These are phyloP conservation scores for Cutaneotrichosporon sp. DNA, from an alignment of 1,284 basidiomycete genomes.

Conservation along the genomic window DNA sequence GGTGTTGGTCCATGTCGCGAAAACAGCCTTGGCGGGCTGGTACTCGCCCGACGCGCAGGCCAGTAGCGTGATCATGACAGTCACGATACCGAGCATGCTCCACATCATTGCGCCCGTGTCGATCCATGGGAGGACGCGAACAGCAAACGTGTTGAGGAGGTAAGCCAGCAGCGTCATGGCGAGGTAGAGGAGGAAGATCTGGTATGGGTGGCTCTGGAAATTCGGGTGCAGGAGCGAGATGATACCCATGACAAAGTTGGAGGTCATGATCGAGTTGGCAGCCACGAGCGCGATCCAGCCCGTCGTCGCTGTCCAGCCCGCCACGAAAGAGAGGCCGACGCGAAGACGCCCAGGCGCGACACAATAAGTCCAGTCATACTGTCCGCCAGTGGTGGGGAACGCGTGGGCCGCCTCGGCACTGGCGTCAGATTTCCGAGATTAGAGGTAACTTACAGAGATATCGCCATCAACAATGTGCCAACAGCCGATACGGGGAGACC, in stretches of 20 bases:
- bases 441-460: constrained; percentile 26
- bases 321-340: constrained; percentile 32
- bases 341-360: constrained; percentile 33
- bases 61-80: constrained; percentile 51
- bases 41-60: constrained; percentile 44
- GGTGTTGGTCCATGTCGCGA: constrained; percentile 48
- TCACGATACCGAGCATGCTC: constrained; percentile 46
- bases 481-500: constrained; percentile 39
- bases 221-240: constrained; percentile 41
- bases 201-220: constrained; percentile 33
- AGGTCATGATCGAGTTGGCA: constrained; percentile 14
- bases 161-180: constrained; percentile 29
- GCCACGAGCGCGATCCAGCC: constrained; percentile 37
- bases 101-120: constrained; percentile 42
- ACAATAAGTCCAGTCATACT: constrained; percentile 45
- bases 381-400: constrained; percentile 38
- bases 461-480: constrained; percentile 37
- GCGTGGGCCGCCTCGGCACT: constrained; percentile 24
- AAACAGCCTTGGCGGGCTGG: constrained; percentile 50
- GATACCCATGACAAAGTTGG: constrained; percentile 40
- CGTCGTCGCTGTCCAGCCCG: constrained; percentile 21
- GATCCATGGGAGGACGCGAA: constrained; percentile 36
- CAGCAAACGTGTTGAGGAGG: constrained; percentile 40
- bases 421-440: background rate
- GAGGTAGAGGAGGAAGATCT: constrained; percentile 35